These are phyloP conservation scores for Ustilago shanxiensis DNA, from an alignment of 1,284 basidiomycete species.

Conservation along the genomic window DNA sequence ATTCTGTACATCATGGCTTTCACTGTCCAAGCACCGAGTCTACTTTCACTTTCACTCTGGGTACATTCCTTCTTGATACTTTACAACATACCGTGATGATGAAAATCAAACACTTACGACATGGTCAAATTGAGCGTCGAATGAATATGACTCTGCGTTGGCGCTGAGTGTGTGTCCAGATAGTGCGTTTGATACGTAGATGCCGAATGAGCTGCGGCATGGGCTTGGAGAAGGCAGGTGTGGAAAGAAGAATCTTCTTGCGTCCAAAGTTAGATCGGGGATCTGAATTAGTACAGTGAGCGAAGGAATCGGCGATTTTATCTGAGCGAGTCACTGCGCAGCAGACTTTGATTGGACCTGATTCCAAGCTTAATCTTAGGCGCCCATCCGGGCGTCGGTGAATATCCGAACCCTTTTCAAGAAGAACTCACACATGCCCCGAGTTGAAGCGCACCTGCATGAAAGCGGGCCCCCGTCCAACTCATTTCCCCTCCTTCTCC, in stretches of 20 bases:
- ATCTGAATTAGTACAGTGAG: background rate
- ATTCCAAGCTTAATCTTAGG: too few relatives aligned
- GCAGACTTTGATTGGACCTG: background rate
- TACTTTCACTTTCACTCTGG: constrained; percentile 62
- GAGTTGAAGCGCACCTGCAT: constrained; percentile 12
- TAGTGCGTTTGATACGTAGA: too few relatives aligned
- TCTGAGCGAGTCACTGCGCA: constrained; percentile 22
- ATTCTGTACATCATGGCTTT: constrained; percentile 22
- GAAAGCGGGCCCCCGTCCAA: constrained; percentile 1
- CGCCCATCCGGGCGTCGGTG: constrained; percentile 11
- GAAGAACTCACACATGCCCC: constrained; percentile 14
- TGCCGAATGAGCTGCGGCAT: too few relatives aligned
- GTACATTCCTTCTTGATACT: constrained; percentile 30
- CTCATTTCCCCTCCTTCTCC: background rate
- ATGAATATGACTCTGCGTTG: background rate
- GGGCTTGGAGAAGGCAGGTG: too few relatives aligned
- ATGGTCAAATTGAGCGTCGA: background rate
- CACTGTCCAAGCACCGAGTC: constrained; percentile 55
- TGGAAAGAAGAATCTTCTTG: background rate
- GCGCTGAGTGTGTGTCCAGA: too few relatives aligned
- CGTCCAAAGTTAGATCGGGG: too few relatives aligned
- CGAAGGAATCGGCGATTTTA: constrained; percentile 14
- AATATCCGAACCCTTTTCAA: constrained; percentile 14
- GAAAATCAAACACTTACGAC: background rate
- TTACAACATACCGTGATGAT: background rate